Evolutionary conservation across 768 basidiomycete genomes (phyloP), one percentile per base, ranked within the genome.

Genomic region (Amanita inopinata): DNA sequence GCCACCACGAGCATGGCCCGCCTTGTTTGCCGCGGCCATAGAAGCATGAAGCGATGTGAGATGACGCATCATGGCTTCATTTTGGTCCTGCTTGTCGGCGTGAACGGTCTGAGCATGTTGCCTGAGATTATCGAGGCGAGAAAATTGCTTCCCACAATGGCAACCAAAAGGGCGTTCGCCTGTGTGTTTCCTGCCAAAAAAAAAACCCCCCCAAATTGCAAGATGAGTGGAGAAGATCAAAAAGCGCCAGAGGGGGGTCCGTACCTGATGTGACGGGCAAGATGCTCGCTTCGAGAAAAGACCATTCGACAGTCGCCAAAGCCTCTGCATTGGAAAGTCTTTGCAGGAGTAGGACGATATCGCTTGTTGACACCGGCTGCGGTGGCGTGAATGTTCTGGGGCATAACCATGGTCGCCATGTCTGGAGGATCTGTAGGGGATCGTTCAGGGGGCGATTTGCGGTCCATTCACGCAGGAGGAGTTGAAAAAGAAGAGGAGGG

Each of bases 71-170:
- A 90, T 91, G 40, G 74, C 67, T 58, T 88, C 85, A 66, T 93
- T 93, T 63, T 80, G 75, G 0, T 85, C 84, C 59, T 78, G 78
- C 67, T 89, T 87, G 59, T 96, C 91, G n/a, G 90, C 80, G 55
- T 98, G 94, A 1, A 96, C 92, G 4, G 93, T 94, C 70, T 93
- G 87, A 0, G 92, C 89, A 61, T 98, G 94, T 58, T 98, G 94
- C 34, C 94, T 81, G 2, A 98, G 75, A 56, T 98, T 98, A 64
- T 98, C 94, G 57, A 98, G 80, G 9, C 94, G 80, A 4, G 90
- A 92, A 58, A 97, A 97, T 51, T 93, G 83, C 61, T 94, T 93
- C 9, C 80, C 76, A 67, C 94, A 98, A 58, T 97, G 93, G 56
- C 94, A 98, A 30, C 80, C 77, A 62, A 98, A 98, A 12, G 94